Percentiles rank a stretch among this genome's conserved stretches.
phyloP scores from a whole-genome alignment of 148 eudicot species.

The Spergularia bocconei region DNA sequence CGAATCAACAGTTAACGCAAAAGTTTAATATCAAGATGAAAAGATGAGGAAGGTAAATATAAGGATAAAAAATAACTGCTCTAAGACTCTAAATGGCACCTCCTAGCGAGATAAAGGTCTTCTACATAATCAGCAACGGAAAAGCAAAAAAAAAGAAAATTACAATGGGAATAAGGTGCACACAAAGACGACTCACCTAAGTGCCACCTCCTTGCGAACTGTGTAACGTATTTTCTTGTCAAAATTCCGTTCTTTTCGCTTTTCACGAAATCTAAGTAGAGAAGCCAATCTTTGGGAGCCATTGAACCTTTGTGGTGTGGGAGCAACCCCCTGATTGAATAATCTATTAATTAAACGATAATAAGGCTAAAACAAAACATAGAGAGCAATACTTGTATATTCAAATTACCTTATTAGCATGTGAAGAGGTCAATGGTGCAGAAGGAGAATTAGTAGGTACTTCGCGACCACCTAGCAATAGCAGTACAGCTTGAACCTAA shows the following conservation, averaged over 20 bases:
- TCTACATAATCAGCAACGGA: background rate
- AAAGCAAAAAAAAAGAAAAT: background rate
- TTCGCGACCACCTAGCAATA: conserved; percentile 73
- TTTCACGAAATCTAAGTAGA: conserved; percentile 72
- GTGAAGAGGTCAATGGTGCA: conserved; percentile 39
- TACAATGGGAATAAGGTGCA: background rate
- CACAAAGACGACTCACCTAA: conserved; percentile 43
- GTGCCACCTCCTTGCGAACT: conserved; percentile 81
- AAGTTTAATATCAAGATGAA: too few relatives aligned
- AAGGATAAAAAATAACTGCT: too few relatives aligned
- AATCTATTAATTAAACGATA: conserved; percentile 2
- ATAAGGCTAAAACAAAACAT: background rate
- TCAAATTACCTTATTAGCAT: conserved; percentile 43
- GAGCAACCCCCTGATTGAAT: conserved; percentile 42
- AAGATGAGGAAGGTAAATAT: too few relatives aligned
- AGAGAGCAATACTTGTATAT: conserved; percentile 4
- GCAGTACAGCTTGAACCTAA: conserved; percentile 84
- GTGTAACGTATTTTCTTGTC: conserved; percentile 85
- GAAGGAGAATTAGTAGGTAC: conserved; percentile 56
- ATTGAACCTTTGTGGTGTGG: conserved; percentile 53
- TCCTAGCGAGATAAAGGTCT: background rate
- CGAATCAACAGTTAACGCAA: too few relatives aligned
- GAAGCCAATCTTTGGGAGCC: conserved; percentile 79
- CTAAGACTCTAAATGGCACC: too few relatives aligned
- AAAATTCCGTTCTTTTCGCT: conserved; percentile 72